Conservation (phyloP, 1,139 yeast species). For the Pichia sp. region DNA sequence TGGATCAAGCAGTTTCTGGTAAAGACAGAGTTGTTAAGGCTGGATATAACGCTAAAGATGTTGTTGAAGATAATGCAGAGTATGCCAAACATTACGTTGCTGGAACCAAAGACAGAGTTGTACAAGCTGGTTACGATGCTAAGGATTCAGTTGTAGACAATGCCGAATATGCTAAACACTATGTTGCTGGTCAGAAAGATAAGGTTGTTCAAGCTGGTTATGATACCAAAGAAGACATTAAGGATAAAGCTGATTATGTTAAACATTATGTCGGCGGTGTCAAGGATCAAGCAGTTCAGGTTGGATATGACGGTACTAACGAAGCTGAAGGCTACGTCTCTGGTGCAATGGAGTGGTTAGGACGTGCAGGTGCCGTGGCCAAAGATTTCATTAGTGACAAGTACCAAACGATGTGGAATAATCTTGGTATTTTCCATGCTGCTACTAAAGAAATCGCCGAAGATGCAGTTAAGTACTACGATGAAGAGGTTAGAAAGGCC, state of each 20-base stretch:
- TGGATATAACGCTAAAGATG: constrained; percentile 14
- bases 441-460: constrained; percentile 30
- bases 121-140: constrained; percentile 11
- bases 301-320: not conserved
- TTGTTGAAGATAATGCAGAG: constrained; percentile 10
- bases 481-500: constrained; percentile 14
- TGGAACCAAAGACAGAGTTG: constrained; percentile 8
- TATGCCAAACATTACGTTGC: constrained; percentile 8
- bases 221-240: constrained; percentile 8
- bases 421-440: constrained; percentile 29
- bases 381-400: constrained; percentile 37
- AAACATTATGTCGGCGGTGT: constrained; percentile 1
- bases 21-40: constrained; percentile 8
- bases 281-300: constrained; percentile 5
- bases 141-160: constrained; percentile 8
- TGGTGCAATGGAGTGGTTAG: constrained; percentile 6
- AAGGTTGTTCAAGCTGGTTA: constrained; percentile 10
- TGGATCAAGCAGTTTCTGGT: constrained; percentile 5
- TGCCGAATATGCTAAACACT: constrained; percentile 7
- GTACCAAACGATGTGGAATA: constrained; percentile 31
- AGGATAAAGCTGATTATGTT: constrained; percentile 8
- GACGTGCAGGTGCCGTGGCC: constrained; percentile 5
- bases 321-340: not conserved
- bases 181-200: constrained; percentile 5
- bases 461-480: constrained; percentile 26